Evolutionary conservation across 1,139 yeast genomes (phyloP).

Genomic region (Kodamaea ohmeri): DNA sequence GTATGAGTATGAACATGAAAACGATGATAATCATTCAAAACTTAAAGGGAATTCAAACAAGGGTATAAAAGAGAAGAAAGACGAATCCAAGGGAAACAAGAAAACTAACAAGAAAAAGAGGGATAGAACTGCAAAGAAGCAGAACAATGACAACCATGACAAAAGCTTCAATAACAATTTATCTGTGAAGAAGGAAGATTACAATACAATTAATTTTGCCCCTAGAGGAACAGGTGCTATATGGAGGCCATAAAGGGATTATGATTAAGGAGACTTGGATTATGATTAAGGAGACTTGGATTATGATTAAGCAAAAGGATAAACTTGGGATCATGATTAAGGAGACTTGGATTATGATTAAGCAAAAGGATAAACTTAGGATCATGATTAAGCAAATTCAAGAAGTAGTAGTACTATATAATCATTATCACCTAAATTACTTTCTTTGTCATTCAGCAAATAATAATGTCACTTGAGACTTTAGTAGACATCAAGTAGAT

Average conservation of each 20-base stretch:
- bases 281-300: background rate
- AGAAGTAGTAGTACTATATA: background rate
- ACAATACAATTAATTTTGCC: slow-evolving; percentile 48
- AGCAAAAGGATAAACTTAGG: background rate
- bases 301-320: background rate
- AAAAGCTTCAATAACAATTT: too few relatives aligned
- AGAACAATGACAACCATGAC: slow-evolving; percentile 20
- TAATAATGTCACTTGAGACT: too few relatives aligned
- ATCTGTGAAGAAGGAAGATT: slow-evolving; percentile 40
- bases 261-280: background rate
- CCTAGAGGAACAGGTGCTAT: slow-evolving; percentile 53
- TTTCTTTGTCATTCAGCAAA: too few relatives aligned
- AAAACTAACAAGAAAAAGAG: slow-evolving; percentile 4
- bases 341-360: background rate
- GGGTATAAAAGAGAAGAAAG: background rate
- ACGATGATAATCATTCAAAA: too few relatives aligned
- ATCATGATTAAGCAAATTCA: background rate
- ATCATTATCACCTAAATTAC: too few relatives aligned
- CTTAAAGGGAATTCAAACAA: slow-evolving; percentile 1
- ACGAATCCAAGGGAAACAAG: slow-evolving; percentile 1
- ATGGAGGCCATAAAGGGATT: slow-evolving; percentile 41
- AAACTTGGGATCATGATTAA: background rate
- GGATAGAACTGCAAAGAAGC: slow-evolving; percentile 19
- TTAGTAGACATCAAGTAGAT: too few relatives aligned
- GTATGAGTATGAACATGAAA: slow-evolving; percentile 23